Conservation (phyloP, 495 filamentous ascomycete species). For the Xylaria castorea region DNA sequence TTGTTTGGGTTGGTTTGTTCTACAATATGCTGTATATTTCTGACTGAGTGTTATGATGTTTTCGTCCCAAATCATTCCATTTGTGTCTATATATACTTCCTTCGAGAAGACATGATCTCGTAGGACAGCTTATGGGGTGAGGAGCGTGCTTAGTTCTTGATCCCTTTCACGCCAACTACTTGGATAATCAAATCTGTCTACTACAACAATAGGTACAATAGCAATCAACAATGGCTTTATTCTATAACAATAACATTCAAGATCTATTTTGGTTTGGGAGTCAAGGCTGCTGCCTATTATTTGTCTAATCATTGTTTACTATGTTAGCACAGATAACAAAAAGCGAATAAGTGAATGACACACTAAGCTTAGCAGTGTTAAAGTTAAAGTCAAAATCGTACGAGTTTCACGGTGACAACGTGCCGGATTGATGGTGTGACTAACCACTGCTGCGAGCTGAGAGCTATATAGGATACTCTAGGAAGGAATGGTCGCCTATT, state of each 20-base stretch:
- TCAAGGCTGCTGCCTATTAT: neutral
- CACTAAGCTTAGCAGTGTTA: neutral
- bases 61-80: neutral
- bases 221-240: neutral
- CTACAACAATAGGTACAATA: neutral
- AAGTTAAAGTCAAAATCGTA: no score
- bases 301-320: neutral
- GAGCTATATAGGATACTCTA: neutral
- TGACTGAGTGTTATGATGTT: neutral
- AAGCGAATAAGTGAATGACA: neutral
- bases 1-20: neutral
- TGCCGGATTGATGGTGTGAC: no score
- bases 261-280: neutral
- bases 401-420: no score
- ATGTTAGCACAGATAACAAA: neutral
- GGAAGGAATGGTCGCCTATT: neutral
- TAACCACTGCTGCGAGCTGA: neutral
- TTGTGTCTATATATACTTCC: neutral
- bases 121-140: neutral
- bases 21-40: neutral
- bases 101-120: neutral
- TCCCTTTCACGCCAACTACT: slow-evolving; percentile 53
- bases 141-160: neutral
- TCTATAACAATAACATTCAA: neutral
- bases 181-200: slow-evolving; percentile 58